Percentiles rank a stretch among this genome's conserved stretches.
Conservation (phyloP, 2,329 filamentous ascomycete genomes). For the Talaromyces sp. region DNA sequence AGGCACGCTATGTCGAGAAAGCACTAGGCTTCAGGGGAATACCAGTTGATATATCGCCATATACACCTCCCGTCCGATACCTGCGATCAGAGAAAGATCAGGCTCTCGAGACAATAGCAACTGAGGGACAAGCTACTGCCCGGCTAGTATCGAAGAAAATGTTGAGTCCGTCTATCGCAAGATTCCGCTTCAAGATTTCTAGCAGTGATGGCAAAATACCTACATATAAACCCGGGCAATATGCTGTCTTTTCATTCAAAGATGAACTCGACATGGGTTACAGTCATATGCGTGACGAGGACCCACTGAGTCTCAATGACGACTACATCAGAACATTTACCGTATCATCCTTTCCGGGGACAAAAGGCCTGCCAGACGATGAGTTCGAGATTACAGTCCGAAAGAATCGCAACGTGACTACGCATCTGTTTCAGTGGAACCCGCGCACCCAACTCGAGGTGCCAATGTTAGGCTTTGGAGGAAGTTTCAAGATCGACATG, state of each 20-base stretch:
- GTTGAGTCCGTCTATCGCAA: constrained; percentile 64
- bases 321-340: constrained; percentile 83
- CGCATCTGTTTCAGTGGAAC: constrained; percentile 60
- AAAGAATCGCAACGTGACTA: constrained; percentile 66
- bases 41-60: constrained; percentile 63
- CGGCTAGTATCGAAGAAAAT: constrained; percentile 57
- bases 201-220: constrained; percentile 23
- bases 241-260: constrained; percentile 71
- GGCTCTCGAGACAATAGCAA: constrained; percentile 19
- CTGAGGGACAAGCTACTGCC: constrained; percentile 42
- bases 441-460: constrained; percentile 56
- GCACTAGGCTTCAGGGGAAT: constrained; percentile 67
- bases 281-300: constrained; percentile 77
- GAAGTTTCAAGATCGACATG: constrained; percentile 53
- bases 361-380: constrained; percentile 31
- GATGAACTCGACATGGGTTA: constrained; percentile 69
- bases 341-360: constrained; percentile 59
- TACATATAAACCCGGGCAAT: constrained; percentile 68
- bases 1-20: constrained; percentile 60
- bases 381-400: constrained; percentile 71
- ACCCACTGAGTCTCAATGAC: constrained; percentile 77
- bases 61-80: constrained; percentile 71
- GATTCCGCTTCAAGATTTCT: constrained; percentile 59
- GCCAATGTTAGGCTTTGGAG: constrained; percentile 70
- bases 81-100: constrained; percentile 56